Evolutionary conservation across 2,329 filamentous ascomycete genomes (phyloP), one percentile per base, ranked within the genome.

Genomic region (Ilyonectria sp.): DNA sequence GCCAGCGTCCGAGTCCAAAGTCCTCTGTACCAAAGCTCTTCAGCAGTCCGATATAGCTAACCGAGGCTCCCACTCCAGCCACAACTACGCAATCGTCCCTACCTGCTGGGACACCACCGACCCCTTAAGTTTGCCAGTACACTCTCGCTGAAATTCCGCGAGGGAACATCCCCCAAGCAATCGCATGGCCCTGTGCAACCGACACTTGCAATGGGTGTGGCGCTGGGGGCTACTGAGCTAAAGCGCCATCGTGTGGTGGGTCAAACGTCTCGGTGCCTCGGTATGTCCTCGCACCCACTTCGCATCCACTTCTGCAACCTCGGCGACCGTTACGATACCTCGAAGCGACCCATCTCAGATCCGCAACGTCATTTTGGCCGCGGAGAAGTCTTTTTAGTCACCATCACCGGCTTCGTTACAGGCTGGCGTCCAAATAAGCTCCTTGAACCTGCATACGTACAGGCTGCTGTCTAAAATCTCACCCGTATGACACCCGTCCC

Each of bases 381-480:
- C 40, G 40, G 40, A 43, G 40, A 43, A 15, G 37, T 17, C 15
- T 15, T n/a, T 17, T 17, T 19, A 6, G 8, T 26, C 9, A 43
- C 29, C 37, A 37, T 7, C 1, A 26, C 10, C 47, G 23, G n/a
- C 50, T 15, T 29, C 50, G 37, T 53, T 53, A 44, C 29, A 9
- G 8, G 19, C 21, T 15, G 29, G 6, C 46, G 55, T 58, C 29
- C 29, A 26, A 59, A 37, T 59, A 59, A 59, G 44, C 56, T 59
- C 56, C 44, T 26, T 9, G 29, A 44, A 29, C 26, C 40, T 23
- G 17, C 23, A 17, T 19, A 10, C 23, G 11, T 19, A 10, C 19
- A 43, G 21, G 26, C 17, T 23, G 11, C 11, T 26, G 17, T 29
- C 23, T 31, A 56, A 57, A 57, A 57, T 57, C 54, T 57, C 23